Conservation (phyloP, 2,329 filamentous ascomycete genomes). For the Coniochaeta pulveracea region DNA sequence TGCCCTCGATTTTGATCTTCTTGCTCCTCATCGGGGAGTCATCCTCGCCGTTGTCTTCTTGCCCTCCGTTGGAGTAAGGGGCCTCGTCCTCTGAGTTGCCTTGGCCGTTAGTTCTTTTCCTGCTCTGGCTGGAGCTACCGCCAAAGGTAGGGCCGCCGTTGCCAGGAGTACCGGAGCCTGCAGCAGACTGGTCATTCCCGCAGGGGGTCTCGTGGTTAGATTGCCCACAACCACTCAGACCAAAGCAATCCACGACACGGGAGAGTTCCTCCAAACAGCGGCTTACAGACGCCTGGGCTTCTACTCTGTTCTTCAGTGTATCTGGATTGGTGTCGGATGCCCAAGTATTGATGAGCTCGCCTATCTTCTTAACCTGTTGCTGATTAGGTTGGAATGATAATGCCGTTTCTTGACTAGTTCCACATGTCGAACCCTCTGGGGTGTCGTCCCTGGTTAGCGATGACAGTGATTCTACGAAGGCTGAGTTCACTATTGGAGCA, state of each 20-base stretch:
- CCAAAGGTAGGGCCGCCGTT: background rate
- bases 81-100: background rate
- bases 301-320: too few species aligned
- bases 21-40: background rate
- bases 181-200: background rate
- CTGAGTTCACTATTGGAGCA: too few species aligned
- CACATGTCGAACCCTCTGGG: too few species aligned
- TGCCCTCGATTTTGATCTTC: constrained; percentile 2
- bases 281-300: background rate
- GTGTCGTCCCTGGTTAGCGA: too few species aligned
- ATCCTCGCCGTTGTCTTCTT: background rate
- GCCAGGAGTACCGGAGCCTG: background rate
- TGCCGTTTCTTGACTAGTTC: too few species aligned
- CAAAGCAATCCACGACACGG: background rate
- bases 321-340: too few species aligned
- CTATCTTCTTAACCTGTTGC: too few species aligned
- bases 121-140: background rate
- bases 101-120: background rate
- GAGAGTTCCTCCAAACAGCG: constrained; percentile 2
- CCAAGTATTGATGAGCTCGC: too few species aligned
- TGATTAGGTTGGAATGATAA: too few species aligned
- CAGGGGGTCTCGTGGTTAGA: background rate
- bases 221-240: background rate
- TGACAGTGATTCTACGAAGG: too few species aligned
- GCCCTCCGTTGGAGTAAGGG: background rate